These are phyloP conservation scores for Mycena vitilis DNA, from an alignment of 768 basidiomycete species.

Conservation along the genomic window DNA sequence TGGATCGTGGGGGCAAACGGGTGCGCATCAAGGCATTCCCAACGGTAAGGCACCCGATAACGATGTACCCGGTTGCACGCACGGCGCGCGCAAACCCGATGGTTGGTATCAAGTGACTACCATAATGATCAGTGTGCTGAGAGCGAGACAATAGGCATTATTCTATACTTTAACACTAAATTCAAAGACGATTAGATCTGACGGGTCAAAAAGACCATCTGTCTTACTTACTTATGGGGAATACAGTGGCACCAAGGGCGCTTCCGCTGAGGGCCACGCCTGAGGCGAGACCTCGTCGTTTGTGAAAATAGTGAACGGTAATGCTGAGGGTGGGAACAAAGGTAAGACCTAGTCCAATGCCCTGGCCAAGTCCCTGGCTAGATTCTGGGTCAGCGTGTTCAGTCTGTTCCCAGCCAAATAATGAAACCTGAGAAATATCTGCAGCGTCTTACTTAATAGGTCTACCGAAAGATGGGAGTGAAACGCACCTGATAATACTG, in stretches of 20 bases:
- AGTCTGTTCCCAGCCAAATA: too few species aligned
- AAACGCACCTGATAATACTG: conserved; percentile 43
- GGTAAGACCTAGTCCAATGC: conserved; percentile 52
- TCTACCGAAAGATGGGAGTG: background rate
- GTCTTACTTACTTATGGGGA: conserved; percentile 24
- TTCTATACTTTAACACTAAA: background rate
- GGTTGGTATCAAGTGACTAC: conserved; percentile 10
- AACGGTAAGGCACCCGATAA: conserved; percentile 40
- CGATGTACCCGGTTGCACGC: conserved; percentile 44
- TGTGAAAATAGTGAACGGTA: conserved; percentile 54
- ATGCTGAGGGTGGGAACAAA: conserved; percentile 54
- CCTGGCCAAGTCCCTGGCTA: conserved; percentile 42
- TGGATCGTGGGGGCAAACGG: background rate
- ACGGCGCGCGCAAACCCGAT: conserved; percentile 45
- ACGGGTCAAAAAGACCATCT: too few species aligned
- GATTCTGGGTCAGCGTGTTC: too few species aligned
- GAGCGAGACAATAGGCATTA: background rate
- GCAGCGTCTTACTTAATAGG: background rate
- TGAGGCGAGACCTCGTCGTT: conserved; percentile 53
- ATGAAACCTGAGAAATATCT: conserved; percentile 33
- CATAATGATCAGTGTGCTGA: background rate
- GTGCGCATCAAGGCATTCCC: conserved; percentile 44
- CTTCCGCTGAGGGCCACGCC: conserved; percentile 56
- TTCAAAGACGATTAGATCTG: too few species aligned
- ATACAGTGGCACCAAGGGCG: conserved; percentile 20